Evolutionary conservation across 208 protist species (phyloP).

Genomic region (Crithidia sp.): DNA sequence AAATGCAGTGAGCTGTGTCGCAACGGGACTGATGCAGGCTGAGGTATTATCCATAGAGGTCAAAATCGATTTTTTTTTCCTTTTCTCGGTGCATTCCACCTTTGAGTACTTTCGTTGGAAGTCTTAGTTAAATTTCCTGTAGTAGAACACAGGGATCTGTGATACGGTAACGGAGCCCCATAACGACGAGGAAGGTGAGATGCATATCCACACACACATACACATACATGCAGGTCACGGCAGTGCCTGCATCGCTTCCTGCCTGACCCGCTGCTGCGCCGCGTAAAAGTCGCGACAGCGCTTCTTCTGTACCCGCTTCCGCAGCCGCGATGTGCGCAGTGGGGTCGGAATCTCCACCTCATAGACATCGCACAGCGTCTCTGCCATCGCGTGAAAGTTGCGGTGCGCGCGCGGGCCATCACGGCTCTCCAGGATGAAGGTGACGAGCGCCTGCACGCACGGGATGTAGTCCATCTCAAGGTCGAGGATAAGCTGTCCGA

Average conservation of each 20-base stretch:
- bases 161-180: too few relatives aligned
- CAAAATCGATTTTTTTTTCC: too few relatives aligned
- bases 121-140: too few relatives aligned
- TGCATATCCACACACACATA: too few relatives aligned
- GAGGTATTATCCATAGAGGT: too few relatives aligned
- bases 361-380: slow-evolving; percentile 80
- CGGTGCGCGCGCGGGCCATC: slow-evolving; percentile 51
- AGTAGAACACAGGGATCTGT: too few relatives aligned
- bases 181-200: too few relatives aligned
- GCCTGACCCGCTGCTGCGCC: slow-evolving; percentile 11
- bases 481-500: slow-evolving; percentile 57
- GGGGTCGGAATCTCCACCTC: slow-evolving; percentile 70
- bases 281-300: slow-evolving; percentile 46
- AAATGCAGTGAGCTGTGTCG: too few relatives aligned
- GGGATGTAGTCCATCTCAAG: slow-evolving; percentile 87
- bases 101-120: too few relatives aligned
- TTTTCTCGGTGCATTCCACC: too few relatives aligned
- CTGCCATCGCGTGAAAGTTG: slow-evolving; percentile 51
- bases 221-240: not conserved
- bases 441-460: slow-evolving; percentile 62
- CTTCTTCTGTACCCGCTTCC: slow-evolving; percentile 47
- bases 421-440: slow-evolving; percentile 73
- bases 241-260: not conserved
- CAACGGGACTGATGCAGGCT: too few relatives aligned
- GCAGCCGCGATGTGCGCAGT: slow-evolving; percentile 51